phyloP scores from a whole-genome alignment of 2,329 filamentous ascomycete species.

The Fusarium cyanostomum region DNA sequence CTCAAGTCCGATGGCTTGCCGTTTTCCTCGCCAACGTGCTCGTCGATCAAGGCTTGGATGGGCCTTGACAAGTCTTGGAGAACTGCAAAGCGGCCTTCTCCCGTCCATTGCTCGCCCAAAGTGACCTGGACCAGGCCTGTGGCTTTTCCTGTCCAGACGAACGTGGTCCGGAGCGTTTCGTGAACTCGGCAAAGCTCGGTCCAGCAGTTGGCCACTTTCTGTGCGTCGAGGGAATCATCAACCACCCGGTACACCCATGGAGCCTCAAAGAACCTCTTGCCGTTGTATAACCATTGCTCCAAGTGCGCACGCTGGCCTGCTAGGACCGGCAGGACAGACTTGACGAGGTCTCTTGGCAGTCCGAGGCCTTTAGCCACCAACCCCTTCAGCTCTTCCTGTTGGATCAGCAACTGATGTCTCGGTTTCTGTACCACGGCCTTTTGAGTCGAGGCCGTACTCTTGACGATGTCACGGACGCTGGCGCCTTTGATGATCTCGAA shows the following conservation, averaged over 20 bases:
- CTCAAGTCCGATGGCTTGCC: background rate
- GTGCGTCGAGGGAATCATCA: background rate
- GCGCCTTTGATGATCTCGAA: constrained; percentile 25
- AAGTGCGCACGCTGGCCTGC: constrained; percentile 12
- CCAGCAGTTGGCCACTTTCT: background rate
- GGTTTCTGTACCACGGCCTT: background rate
- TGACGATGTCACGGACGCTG: background rate
- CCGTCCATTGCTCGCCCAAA: background rate
- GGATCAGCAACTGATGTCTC: background rate
- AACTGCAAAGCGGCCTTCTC: background rate
- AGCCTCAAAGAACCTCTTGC: constrained; percentile 24
- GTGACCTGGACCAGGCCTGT: constrained; percentile 2
- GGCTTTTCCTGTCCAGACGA: background rate
- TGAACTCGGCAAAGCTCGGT: background rate
- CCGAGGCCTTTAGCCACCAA: background rate
- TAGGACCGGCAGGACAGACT: background rate
- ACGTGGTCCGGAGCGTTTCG: constrained; percentile 15
- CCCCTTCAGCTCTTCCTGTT: background rate
- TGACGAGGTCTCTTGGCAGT: background rate
- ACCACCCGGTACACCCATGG: constrained; percentile 15
- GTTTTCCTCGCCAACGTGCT: background rate
- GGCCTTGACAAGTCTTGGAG: background rate
- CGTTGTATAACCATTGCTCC: constrained; percentile 19
- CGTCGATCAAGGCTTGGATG: background rate
- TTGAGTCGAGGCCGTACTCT: background rate